Evolutionary conservation across 176 grass and related monocot genomes (phyloP).

Genomic region (Ampelocalamus luodianensis): DNA sequence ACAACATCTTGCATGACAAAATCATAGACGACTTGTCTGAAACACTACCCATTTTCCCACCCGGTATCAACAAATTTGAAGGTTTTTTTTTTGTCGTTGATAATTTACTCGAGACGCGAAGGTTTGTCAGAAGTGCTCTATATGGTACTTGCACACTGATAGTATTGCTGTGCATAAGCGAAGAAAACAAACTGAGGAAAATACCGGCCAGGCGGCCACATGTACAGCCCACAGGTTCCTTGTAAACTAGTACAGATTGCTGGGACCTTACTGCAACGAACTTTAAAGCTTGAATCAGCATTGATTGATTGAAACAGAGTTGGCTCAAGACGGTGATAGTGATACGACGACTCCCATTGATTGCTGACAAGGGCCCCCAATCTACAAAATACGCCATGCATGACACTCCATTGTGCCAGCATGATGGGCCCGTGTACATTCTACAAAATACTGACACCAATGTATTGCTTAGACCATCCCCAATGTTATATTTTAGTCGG

Average conservation of each 20-base stretch:
- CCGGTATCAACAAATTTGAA: no score
- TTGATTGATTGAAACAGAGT: conserved; percentile 11
- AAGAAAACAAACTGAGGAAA: not conserved
- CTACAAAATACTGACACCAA: not conserved
- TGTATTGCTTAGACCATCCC: not conserved
- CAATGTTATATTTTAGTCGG: no score
- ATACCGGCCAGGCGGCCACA: not conserved
- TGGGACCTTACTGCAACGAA: not conserved
- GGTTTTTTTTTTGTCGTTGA: not conserved
- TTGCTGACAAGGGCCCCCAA: not conserved
- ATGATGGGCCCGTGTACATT: conserved; percentile 28
- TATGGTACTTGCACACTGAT: not conserved
- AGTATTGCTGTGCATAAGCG: not conserved
- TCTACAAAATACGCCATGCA: not conserved
- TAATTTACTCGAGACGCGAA: not conserved
- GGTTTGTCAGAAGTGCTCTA: not conserved
- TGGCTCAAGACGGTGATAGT: not conserved
- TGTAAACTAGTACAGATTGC: not conserved
- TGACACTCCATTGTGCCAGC: not conserved
- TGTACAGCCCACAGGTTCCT: not conserved
- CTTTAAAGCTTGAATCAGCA: not conserved
- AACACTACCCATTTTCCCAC: no score
- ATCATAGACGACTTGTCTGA: no score
- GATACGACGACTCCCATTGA: not conserved
- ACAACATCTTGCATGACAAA: no score